Base-by-base conservation (phyloP, 768 basidiomycete genomes). In the Strobilomyces dryophilus region DNA sequence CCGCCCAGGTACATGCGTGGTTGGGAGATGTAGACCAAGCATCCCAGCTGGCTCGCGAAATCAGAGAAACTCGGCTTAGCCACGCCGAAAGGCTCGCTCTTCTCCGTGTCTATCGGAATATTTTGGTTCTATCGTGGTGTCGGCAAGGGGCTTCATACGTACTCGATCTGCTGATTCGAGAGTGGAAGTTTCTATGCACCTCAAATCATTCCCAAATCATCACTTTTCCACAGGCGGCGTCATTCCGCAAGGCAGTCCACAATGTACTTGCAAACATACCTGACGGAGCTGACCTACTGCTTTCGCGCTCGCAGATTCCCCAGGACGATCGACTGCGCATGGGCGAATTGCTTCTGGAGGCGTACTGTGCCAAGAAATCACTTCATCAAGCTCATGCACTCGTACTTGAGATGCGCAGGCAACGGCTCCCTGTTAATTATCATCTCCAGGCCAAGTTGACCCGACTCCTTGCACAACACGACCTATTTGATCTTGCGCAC, bases 401-500 rank as follows among this genome's bases (percentile, higher is more conserved):
- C n/a, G 59, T 74, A 14, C 57, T 73, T 20, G 70, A 73, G 50
- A 70, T 83, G 73, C 58, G 67, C 45, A 57, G 54, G 31, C 75
- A 75, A 41, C 47, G 58, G 8, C 45, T 82, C 14, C 44, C 57
- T 15, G 52, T 76, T 8, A 55, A 66, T 1, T 45, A 55, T 34
- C 41, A 57, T 42, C 56, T 72, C 21, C 71, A 71, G 36, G 62
- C 76, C 29, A 51, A 53, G 20, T 49, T 83, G 45, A 69, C 79
- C 26, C 73, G 75, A 48, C 66, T 72, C 9, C 74, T 85, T 14
- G 76, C 74, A 14, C 70, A 69, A 37, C 66, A 64, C 12, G 60
- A 73, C 51, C 37, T 65, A 17, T 76, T 76, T 55, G 64, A 66
- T 39, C 62, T 69, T 1, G 84, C 83, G 11, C 76, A 77, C 49